Conservation (phyloP, 1,284 basidiomycete species). For the Trichosporon sp. region DNA sequence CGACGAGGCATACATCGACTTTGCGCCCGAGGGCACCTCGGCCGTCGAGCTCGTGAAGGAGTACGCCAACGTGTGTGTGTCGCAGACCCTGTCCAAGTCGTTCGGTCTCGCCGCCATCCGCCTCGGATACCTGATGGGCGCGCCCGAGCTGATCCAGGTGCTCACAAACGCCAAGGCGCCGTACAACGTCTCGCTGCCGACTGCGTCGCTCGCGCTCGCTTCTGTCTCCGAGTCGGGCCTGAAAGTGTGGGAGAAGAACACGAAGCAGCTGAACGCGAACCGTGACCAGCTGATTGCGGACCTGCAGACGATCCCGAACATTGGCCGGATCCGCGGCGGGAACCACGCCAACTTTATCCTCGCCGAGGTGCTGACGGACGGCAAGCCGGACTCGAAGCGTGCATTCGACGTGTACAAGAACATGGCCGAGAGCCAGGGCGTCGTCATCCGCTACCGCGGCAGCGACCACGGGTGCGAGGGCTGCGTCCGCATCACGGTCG, state of each 20-base stretch:
- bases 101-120: constrained; percentile 94
- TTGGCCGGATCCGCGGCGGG: constrained; percentile 75
- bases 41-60: constrained; percentile 71
- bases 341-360: constrained; percentile 93
- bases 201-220: constrained; percentile 77
- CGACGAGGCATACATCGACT: constrained; percentile 98
- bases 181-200: constrained; percentile 93
- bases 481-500: constrained; percentile 88
- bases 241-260: constrained; percentile 67
- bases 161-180: constrained; percentile 96
- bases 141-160: constrained; percentile 86
- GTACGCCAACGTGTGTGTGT: constrained; percentile 87
- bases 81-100: constrained; percentile 95
- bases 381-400: constrained; percentile 68
- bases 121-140: constrained; percentile 84
- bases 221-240: constrained; percentile 73
- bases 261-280: constrained; percentile 65
- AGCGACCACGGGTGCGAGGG: constrained; percentile 83
- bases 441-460: constrained; percentile 90
- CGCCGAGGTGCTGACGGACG: constrained; percentile 70
- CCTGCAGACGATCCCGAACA: constrained; percentile 58
- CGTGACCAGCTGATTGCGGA: constrained; percentile 62
- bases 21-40: constrained; percentile 67
- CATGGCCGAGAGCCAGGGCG: constrained; percentile 79
- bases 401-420: constrained; percentile 75